phyloP scores from a whole-genome alignment of 225 moss, liverwort and hornwort species.

The Marchantia paleacea region DNA sequence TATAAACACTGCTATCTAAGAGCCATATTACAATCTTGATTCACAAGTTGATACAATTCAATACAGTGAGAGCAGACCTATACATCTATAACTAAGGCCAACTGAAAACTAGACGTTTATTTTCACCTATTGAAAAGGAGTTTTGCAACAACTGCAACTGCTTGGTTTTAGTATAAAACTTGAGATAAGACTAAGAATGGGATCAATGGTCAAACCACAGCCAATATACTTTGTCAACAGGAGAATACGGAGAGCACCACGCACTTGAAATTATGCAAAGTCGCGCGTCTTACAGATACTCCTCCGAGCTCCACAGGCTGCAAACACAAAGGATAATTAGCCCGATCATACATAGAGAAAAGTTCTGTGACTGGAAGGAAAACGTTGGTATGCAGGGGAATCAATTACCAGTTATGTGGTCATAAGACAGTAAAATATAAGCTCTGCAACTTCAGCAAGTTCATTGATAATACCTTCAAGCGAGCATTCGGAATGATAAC shows the following conservation, averaged over 20 bases:
- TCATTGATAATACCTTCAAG: constrained; percentile 54
- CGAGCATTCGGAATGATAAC: constrained; percentile 79
- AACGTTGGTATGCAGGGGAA: not conserved
- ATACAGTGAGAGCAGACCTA: too few relatives aligned
- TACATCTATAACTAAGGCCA: too few relatives aligned
- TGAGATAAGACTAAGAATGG: too few relatives aligned
- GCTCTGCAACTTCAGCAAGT: not conserved
- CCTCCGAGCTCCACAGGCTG: constrained; percentile 90
- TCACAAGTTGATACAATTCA: too few relatives aligned
- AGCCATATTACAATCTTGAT: too few relatives aligned
- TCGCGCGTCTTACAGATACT: constrained; percentile 69
- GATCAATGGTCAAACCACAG: not conserved
- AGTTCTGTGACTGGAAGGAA: not conserved
- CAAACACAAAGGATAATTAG: constrained; percentile 1
- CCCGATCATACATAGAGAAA: not conserved
- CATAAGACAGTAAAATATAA: not conserved
- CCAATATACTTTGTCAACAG: not conserved
- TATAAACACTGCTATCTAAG: too few relatives aligned
- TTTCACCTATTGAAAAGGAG: too few relatives aligned
- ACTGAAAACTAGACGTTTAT: too few relatives aligned
- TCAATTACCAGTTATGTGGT: too few relatives aligned
- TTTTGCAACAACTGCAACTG: too few relatives aligned
- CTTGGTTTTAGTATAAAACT: too few relatives aligned
- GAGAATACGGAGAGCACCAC: not conserved
- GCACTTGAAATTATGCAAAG: constrained; percentile 81